phyloP scores from a whole-genome alignment of 306 rosid species.

The Luffa acutangula region DNA sequence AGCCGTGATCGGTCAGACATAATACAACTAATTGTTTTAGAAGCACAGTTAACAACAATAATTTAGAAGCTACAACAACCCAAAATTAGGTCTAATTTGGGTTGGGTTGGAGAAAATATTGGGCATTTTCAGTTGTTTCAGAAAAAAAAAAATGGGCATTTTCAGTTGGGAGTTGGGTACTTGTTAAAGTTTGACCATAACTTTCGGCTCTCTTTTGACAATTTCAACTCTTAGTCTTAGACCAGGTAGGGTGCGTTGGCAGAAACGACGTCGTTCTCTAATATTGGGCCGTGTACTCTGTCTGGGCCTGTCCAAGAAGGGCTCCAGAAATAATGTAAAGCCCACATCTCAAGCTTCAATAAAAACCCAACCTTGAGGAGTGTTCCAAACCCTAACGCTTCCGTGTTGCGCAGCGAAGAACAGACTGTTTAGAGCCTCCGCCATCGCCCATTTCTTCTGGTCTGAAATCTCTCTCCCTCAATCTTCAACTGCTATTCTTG shows the following conservation, averaged over 20 bases:
- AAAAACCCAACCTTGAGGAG: not conserved
- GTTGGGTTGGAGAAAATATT: too few relatives aligned
- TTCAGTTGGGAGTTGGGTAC: too few relatives aligned
- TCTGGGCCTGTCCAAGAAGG: not conserved
- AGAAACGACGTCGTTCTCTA: not conserved
- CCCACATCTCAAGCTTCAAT: conserved; percentile 1
- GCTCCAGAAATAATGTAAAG: not conserved
- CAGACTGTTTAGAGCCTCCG: not conserved
- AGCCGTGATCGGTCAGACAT: too few relatives aligned
- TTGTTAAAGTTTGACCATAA: too few relatives aligned
- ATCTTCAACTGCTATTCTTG: not conserved
- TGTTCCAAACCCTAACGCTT: conserved; percentile 1
- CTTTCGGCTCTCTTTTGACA: not conserved
- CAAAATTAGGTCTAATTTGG: too few relatives aligned
- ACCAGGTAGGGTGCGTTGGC: too few relatives aligned
- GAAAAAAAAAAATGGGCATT: too few relatives aligned
- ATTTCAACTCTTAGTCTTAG: not conserved
- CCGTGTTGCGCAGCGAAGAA: not conserved
- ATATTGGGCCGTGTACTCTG: not conserved
- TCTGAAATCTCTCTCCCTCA: not conserved
- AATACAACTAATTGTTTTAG: too few relatives aligned
- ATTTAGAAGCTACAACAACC: too few relatives aligned
- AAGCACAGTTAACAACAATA: too few relatives aligned
- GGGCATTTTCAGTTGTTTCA: too few relatives aligned
- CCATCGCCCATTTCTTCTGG: not conserved